phyloP scores from a whole-genome alignment of 345 rosid species.

The Ailanthus altissimus region DNA sequence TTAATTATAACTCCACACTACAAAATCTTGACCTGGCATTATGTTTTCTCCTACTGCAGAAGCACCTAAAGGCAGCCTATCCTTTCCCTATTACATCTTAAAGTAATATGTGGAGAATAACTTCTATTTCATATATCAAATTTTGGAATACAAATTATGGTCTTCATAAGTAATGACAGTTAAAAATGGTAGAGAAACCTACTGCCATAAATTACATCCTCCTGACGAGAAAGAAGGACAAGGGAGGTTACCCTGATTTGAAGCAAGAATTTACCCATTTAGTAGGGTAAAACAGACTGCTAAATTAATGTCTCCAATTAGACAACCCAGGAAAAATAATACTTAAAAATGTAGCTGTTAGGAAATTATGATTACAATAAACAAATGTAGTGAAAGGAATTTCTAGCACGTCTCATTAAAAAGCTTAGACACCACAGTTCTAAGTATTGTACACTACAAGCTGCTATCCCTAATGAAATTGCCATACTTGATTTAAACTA shows the following conservation, averaged over 20 bases:
- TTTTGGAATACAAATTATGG: background rate
- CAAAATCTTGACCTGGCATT: background rate
- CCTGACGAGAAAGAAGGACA: background rate
- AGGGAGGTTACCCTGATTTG: background rate
- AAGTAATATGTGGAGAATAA: background rate
- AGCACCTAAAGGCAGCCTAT: background rate
- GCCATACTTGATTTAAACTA: too few species aligned
- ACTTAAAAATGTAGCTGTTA: background rate
- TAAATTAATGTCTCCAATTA: background rate
- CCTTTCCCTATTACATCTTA: background rate
- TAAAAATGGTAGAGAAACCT: background rate
- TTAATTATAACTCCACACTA: background rate
- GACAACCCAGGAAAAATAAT: background rate
- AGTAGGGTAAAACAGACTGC: background rate
- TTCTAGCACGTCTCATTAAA: background rate
- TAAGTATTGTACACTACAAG: background rate
- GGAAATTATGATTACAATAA: background rate
- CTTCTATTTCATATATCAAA: background rate
- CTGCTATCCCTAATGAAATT: background rate
- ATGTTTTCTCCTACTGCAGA: background rate
- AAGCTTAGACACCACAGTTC: background rate
- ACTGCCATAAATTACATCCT: background rate
- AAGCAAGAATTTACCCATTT: background rate
- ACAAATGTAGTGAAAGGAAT: background rate
- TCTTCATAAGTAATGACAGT: background rate